Evolutionary conservation across 2,329 filamentous ascomycete species (phyloP).

Genomic region (Juglanconis juglandina): DNA sequence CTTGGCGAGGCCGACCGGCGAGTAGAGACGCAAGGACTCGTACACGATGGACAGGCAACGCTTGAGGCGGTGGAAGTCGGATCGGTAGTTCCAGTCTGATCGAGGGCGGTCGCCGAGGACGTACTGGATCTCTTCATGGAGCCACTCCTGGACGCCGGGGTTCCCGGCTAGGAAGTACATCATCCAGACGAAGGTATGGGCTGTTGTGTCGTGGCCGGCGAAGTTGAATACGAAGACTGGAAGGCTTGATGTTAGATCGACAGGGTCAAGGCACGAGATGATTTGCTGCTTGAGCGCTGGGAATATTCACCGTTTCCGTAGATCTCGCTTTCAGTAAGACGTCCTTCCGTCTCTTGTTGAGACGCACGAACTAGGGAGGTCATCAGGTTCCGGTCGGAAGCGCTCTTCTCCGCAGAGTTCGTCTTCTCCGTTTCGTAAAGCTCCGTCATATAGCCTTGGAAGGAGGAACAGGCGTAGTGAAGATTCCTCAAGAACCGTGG

Average conservation of each 20-base stretch:
- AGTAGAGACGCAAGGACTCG: slow-evolving; percentile 41
- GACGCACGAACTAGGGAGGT: slow-evolving; percentile 3
- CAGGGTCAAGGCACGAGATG: no score
- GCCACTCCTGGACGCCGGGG: slow-evolving; percentile 43
- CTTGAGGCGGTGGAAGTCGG: slow-evolving; percentile 38
- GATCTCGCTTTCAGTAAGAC: slow-evolving; percentile 33
- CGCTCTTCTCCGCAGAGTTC: slow-evolving; percentile 25
- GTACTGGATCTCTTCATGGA: slow-evolving; percentile 35
- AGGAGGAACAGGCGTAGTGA: slow-evolving; percentile 24
- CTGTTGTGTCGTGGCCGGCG: slow-evolving; percentile 50
- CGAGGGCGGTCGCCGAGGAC: slow-evolving; percentile 22
- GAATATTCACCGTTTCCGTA: slow-evolving; percentile 28
- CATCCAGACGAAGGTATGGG: slow-evolving; percentile 40
- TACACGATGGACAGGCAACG: slow-evolving; percentile 38
- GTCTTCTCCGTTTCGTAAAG: slow-evolving; percentile 30
- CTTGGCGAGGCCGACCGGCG: slow-evolving; percentile 26
- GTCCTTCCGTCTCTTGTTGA: background rate
- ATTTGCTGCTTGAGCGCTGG: background rate
- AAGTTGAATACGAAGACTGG: slow-evolving; percentile 43
- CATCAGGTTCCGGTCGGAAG: background rate
- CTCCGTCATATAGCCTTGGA: slow-evolving; percentile 27
- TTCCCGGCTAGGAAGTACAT: slow-evolving; percentile 41
- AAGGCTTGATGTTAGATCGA: background rate
- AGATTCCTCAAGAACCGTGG: slow-evolving; percentile 36
- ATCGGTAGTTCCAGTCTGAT: slow-evolving; percentile 31